Conservation (phyloP, 1,284 basidiomycete genomes). For the Ceratobasidium sp. region DNA sequence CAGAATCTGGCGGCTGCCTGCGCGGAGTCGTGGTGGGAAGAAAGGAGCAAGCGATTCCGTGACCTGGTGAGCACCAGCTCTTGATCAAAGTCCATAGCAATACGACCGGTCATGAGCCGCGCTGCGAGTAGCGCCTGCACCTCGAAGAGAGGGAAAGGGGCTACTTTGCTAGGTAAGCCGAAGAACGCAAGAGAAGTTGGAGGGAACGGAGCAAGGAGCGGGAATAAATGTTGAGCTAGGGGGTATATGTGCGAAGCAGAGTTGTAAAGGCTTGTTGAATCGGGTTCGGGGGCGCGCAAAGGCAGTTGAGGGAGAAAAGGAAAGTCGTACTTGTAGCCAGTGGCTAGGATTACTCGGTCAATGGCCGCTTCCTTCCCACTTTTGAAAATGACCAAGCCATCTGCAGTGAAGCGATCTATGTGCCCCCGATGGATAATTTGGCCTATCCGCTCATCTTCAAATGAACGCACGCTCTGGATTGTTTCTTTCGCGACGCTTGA, state of each 20-base stretch:
- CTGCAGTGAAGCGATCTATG: constrained; percentile 24
- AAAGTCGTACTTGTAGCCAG: constrained; percentile 69
- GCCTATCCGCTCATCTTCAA: constrained; percentile 11
- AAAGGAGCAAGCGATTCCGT: constrained; percentile 13
- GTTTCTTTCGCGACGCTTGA: constrained; percentile 58
- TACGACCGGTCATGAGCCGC: constrained; percentile 14
- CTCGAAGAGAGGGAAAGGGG: constrained; percentile 73
- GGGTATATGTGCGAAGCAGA: constrained; percentile 73
- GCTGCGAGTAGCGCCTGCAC: constrained; percentile 62
- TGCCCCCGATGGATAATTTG: constrained; percentile 18
- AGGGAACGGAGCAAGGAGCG: constrained; percentile 62
- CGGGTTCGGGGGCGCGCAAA: constrained; percentile 34
- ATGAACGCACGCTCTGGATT: constrained; percentile 60
- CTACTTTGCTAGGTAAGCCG: constrained; percentile 65
- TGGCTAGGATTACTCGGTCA: constrained; percentile 74
- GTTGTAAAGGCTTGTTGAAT: constrained; percentile 65
- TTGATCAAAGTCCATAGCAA: constrained; percentile 10
- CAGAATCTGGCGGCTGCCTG: constrained; percentile 9
- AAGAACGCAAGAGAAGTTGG: constrained; percentile 69
- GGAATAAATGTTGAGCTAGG: constrained; percentile 65
- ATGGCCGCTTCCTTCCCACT: constrained; percentile 51
- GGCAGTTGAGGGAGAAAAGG: constrained; percentile 33
- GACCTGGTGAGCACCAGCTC: constrained; percentile 1
- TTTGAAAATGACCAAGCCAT: constrained; percentile 32
- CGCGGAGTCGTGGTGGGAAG: background rate